phyloP scores from a whole-genome alignment of 1,284 basidiomycete species.

The Butyriboletus appendiculatus region DNA sequence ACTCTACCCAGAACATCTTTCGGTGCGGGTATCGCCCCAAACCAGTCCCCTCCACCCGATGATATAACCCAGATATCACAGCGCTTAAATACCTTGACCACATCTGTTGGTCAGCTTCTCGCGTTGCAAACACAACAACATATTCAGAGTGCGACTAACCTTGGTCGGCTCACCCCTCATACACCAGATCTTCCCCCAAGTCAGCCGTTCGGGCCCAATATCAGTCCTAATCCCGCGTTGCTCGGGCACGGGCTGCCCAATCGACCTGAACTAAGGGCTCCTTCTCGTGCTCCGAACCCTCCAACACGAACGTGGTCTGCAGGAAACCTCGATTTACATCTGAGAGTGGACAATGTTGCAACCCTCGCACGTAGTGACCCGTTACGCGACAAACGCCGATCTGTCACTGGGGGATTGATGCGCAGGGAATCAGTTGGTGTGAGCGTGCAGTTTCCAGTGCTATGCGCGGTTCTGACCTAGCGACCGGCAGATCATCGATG shows the following conservation, averaged over 20 bases:
- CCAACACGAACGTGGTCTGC: slow-evolving; percentile 82
- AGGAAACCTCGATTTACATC: slow-evolving; percentile 70
- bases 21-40: slow-evolving; percentile 61
- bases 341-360: slow-evolving; percentile 49
- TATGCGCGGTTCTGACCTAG: slow-evolving; percentile 13
- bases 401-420: slow-evolving; percentile 58
- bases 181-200: slow-evolving; percentile 51
- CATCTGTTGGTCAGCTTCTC: slow-evolving; percentile 84
- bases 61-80: slow-evolving; percentile 80
- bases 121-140: slow-evolving; percentile 74
- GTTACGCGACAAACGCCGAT: slow-evolving; percentile 71
- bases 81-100: slow-evolving; percentile 78
- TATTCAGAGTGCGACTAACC: slow-evolving; percentile 46
- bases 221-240: slow-evolving; percentile 40
- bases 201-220: slow-evolving; percentile 45
- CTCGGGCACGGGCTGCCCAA: slow-evolving; percentile 60
- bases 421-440: slow-evolving; percentile 78
- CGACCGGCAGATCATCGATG: slow-evolving; percentile 46
- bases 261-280: slow-evolving; percentile 56
- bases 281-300: slow-evolving; percentile 61
- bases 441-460: slow-evolving; percentile 33
- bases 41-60: slow-evolving; percentile 62
- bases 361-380: slow-evolving; percentile 34
- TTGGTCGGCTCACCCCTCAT: slow-evolving; percentile 48
- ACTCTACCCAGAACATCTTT: slow-evolving; percentile 61